A percentile compares a stretch with the other conserved stretches of the same genome.
phyloP scores from a whole-genome alignment of 106 monocot species.

The Acorus gramineus region DNA sequence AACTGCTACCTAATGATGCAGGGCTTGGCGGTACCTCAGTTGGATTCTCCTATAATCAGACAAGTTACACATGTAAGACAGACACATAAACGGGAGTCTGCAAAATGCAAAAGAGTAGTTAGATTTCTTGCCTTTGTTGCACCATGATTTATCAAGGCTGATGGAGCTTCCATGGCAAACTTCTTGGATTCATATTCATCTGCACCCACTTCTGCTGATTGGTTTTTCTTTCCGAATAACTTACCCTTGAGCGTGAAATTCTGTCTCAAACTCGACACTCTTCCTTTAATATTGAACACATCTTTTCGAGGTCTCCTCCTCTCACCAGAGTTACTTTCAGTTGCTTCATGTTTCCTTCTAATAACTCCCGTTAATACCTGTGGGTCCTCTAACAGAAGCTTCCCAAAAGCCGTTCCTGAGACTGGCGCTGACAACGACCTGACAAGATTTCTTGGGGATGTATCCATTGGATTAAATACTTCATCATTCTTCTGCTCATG shows the following conservation, averaged over 20 bases:
- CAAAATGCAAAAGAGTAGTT: no score
- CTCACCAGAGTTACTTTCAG: constrained; percentile 15
- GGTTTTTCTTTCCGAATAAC: constrained; percentile 56
- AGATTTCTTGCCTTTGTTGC: no score
- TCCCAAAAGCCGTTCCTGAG: constrained; percentile 58
- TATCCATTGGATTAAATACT: constrained; percentile 4
- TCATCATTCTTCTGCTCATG: constrained; percentile 11
- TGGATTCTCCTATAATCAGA: constrained; percentile 59
- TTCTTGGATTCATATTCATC: constrained; percentile 22
- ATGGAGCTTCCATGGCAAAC: constrained; percentile 23
- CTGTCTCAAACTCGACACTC: constrained; percentile 48
- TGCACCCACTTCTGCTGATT: constrained; percentile 10
- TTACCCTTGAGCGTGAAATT: constrained; percentile 52
- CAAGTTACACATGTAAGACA: not conserved
- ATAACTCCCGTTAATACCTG: constrained; percentile 17
- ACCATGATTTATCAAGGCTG: constrained; percentile 15
- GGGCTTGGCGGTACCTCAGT: constrained; percentile 97
- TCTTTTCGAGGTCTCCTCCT: constrained; percentile 48
- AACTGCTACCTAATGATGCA: constrained; percentile 54
- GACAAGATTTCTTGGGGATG: constrained; percentile 47
- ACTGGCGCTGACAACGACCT: constrained; percentile 76
- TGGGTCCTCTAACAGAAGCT: constrained; percentile 54
- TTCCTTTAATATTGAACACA: constrained; percentile 48
- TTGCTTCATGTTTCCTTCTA: constrained; percentile 35
- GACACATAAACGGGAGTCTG: no score